Evolutionary conservation across 306 rosid species (phyloP), one percentile per base, ranked within the genome.

Genomic region (Abrus precatorius): DNA sequence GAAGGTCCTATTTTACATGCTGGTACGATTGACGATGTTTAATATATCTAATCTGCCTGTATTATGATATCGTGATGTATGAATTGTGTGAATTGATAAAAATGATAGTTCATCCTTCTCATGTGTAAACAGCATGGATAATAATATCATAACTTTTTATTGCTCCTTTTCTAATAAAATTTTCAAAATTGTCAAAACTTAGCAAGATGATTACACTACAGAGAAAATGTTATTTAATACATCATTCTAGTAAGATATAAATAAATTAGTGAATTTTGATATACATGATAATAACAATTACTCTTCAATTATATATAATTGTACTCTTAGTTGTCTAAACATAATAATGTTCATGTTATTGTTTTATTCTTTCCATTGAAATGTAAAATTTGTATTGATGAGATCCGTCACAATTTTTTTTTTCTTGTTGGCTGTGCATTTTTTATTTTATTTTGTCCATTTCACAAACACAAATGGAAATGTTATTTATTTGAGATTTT

Each of bases 101-200:
- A 10, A 38, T 40, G 77, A 52, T 54, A 54, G 28, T 29, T 55
- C 49, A 11, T 73, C 13, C 40, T 73, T 55, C 36, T 54, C 40
- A 5, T 47, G 47, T 30, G 62, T 34, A 34, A 75, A 43, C 14
- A 47, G 38, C 49, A 7, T 28, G 44, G n/a, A 9, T 13, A 13
- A 47, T 45, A 9, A 61, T 45, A 43, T 14, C 56, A 29, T 34
- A n/a, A 12, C 14, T 9, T 68, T 30, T 32, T 13, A 48, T 49
- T 70, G 75, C 32, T 54, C 11, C 44, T 32, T 70, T 38, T 10
- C 34, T 38, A 55, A 29, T 53, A 53, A 27, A 74, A 7, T 3
- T 11, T 74, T 60, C 43, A 8, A 61, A 34, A 59, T 57, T 74
- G 43, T 56, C 68, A 10, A 28, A 20, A 12, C 44, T 60, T 48